Conservation (phyloP, 805 yeast genomes). For the Monosporozyma siamensis region DNA sequence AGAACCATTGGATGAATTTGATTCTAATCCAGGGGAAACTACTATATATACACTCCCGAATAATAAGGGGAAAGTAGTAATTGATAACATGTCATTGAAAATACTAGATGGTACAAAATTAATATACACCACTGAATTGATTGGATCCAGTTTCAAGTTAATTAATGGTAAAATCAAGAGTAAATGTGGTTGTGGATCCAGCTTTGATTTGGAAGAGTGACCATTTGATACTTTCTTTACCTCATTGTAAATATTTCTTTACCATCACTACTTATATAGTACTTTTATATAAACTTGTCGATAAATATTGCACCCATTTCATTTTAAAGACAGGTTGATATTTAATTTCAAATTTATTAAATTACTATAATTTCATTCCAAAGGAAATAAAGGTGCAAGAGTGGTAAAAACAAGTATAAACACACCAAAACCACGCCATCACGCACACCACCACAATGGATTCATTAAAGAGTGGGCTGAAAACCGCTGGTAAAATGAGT, state of each 20-base stretch:
- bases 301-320: too few relatives aligned
- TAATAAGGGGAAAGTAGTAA: slow-evolving; percentile 59
- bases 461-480: slow-evolving; percentile 6
- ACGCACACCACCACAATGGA: slow-evolving; percentile 34
- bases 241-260: background rate
- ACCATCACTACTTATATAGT: too few relatives aligned
- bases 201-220: slow-evolving; percentile 54
- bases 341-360: too few relatives aligned
- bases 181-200: slow-evolving; percentile 76
- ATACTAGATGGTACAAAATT: slow-evolving; percentile 78
- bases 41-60: slow-evolving; percentile 30
- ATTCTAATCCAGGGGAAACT: slow-evolving; percentile 10
- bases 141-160: slow-evolving; percentile 91
- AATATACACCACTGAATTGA: slow-evolving; percentile 84
- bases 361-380: too few relatives aligned
- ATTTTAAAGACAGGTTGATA: too few relatives aligned
- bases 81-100: slow-evolving; percentile 73
- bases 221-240: background rate
- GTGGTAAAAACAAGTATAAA: too few relatives aligned
- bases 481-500: slow-evolving; percentile 12
- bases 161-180: slow-evolving; percentile 81
- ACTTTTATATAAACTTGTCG: too few relatives aligned
- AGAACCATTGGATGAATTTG: slow-evolving; percentile 15
- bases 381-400: too few relatives aligned
- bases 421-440: too few relatives aligned